Evolutionary conservation across 1,139 yeast species (phyloP).

Genomic region (Komagataea norvegica): DNA sequence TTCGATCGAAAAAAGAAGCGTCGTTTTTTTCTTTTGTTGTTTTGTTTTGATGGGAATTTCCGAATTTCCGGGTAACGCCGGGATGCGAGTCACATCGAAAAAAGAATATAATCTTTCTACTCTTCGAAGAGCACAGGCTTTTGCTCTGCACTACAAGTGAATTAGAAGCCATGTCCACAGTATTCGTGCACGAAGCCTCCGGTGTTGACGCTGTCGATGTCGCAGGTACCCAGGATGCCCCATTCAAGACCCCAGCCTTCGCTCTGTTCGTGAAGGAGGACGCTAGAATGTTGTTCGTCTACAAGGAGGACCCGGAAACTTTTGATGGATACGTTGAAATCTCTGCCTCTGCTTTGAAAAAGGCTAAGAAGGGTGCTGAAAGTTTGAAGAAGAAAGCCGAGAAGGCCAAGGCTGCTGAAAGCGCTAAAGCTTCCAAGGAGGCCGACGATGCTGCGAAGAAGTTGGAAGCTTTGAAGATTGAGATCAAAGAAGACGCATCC

Average conservation of each 20-base stretch:
- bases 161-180: constrained; percentile 8
- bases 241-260: constrained; percentile 79
- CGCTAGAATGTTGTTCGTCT: constrained; percentile 60
- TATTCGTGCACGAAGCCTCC: constrained; percentile 65
- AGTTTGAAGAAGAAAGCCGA: constrained; percentile 86
- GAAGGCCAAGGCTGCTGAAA: constrained; percentile 66
- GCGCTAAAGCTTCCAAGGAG: constrained; percentile 54
- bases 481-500: constrained; percentile 64
- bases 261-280: constrained; percentile 57
- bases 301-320: constrained; percentile 62
- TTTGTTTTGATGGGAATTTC: background rate
- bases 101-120: background rate
- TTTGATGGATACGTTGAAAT: constrained; percentile 67
- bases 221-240: constrained; percentile 61
- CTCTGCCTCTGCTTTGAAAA: constrained; percentile 89
- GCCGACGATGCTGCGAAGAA: constrained; percentile 66
- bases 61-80: constrained; percentile 3
- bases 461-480: constrained; percentile 75
- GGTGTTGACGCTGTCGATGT: constrained; percentile 59
- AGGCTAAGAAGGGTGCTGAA: constrained; percentile 95
- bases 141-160: too few relatives aligned
- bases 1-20: too few relatives aligned
- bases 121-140: too few relatives aligned
- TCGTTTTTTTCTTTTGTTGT: constrained; percentile 1
- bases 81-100: background rate